Base-by-base conservation (phyloP, 2,329 filamentous ascomycete species). In the Rhexocercosporidium sp. region DNA sequence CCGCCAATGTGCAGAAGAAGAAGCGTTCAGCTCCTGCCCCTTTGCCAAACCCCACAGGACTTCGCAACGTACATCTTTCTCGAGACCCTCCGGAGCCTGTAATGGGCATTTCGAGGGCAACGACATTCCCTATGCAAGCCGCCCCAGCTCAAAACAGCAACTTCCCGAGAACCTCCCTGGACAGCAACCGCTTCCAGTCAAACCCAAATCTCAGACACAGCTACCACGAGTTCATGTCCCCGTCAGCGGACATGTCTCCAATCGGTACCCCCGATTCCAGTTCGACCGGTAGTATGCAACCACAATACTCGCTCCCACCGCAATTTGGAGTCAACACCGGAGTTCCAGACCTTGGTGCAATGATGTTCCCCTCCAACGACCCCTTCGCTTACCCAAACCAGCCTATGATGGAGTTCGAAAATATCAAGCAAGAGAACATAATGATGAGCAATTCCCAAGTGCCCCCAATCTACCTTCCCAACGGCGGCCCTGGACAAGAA, bases 361-460 rank as follows among this genome's bases (percentile, higher is more conserved):
- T 94, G 80, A 94, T 95, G 90, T 95, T 95, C 74, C 90, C 91
- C 1, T 90, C 91, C 0, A 85, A 87, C 39, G 92, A 95, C 73
- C 91, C 92, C 0, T 91, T 95, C 70, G 90, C 90, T 0, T 96
- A 95, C 74, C 92, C 75, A 0, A 93, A 90, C 74, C 91, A 93
- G 71, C 89, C 91, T 0, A 87, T 91, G 81, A 89, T 90, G 81
- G 83, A 87, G 72, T 81, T 86, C 47, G 83, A 83, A 11, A 81
- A 78, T 72, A 79, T 70, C 27, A 77, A 76, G 57, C 71, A 74
- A 60, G 74, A 75, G 41, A 67, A 71, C 34, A 47, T 67, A 2
- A 59, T 66, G 37, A 51, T 69, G 29, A 62, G 65, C 37, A 59
- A 57, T 18, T 62, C 69, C 34, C 69, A 64, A 49, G 46, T 64